phyloP scores from a whole-genome alignment of 2,329 filamentous ascomycete genomes.

The Myriangium duriaei region DNA sequence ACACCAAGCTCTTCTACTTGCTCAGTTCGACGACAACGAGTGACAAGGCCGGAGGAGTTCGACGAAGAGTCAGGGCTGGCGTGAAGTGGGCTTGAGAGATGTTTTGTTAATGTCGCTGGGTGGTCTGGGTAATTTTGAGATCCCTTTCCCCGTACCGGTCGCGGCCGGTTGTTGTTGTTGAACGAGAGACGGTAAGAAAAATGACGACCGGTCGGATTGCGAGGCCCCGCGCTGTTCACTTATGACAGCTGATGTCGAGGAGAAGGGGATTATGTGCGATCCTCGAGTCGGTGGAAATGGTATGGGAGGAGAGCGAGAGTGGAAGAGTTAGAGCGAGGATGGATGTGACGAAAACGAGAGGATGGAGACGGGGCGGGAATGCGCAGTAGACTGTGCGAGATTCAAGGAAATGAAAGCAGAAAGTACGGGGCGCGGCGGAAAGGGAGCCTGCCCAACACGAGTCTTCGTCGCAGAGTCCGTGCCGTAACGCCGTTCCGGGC shows the following conservation, averaged over 20 bases:
- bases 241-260: conserved; percentile 5
- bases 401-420: too few species aligned
- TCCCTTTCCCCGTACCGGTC: conserved; percentile 7
- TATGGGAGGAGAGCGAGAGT: background rate
- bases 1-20: conserved; percentile 1
- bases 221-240: conserved; percentile 4
- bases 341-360: background rate
- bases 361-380: background rate
- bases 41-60: background rate
- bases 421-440: too few species aligned
- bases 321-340: background rate
- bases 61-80: background rate
- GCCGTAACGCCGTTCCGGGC: too few species aligned
- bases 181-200: conserved; percentile 10
- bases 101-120: too few species aligned
- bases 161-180: conserved; percentile 7
- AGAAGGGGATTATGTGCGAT: background rate
- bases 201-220: background rate
- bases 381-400: too few species aligned
- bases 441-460: too few species aligned
- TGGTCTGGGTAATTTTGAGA: conserved; percentile 5
- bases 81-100: too few species aligned
- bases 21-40: background rate
- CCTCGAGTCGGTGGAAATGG: background rate
- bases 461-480: too few species aligned